Evolutionary conservation across 164 flowering plant species (phyloP), one percentile per base, ranked within the genome.

Genomic region (Hamamelis virginiana): DNA sequence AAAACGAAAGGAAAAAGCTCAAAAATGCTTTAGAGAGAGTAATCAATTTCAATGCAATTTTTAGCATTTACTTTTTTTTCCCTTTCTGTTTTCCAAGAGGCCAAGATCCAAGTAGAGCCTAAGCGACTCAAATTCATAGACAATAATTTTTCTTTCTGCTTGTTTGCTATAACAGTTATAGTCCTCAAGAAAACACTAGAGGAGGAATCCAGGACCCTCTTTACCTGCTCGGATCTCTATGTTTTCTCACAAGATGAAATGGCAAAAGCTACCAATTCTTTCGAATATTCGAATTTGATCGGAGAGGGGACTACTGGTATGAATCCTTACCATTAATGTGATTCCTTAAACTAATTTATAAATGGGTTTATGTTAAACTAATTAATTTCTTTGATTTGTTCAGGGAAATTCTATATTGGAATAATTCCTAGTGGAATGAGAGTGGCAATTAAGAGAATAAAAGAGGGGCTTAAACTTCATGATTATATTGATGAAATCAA

Each of bases 391-490:
- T 56, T 51, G 14, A 48, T 21, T 41, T 23, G 43, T 57, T 23
- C 41, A 76, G 79, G 79, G 33, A 64, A 68, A 65, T 56, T 72
- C 21, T 76, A 72, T 66, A 9, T 64, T 19, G 79, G 73, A 55
- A 57, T 65, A 53, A 64, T 72, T 67, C 79, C 79, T 8, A 76
- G 75, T 71, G 79, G 79, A 65, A 64, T 46, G 73, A 72, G 38
- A 53, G 76, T 69, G 19, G 79, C 79, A 26, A 52, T 72, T 10
- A 68, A 64, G 64, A 61, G 50, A 59, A 23, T 72, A 8, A 72
- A 72, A 33, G 62, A 63, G 1, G 73, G 72, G 25, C 51, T 51
- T 65, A 65, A 72, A 55, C 66, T 68, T 53, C 59, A 44, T 27
- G 60, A 19, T 65, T 65, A 65, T 28, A 27, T 18, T 23, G 65